These are phyloP conservation scores for Lachnellula subtilissima DNA, from an alignment of 2,329 filamentous ascomycete species.

Conservation along the genomic window DNA sequence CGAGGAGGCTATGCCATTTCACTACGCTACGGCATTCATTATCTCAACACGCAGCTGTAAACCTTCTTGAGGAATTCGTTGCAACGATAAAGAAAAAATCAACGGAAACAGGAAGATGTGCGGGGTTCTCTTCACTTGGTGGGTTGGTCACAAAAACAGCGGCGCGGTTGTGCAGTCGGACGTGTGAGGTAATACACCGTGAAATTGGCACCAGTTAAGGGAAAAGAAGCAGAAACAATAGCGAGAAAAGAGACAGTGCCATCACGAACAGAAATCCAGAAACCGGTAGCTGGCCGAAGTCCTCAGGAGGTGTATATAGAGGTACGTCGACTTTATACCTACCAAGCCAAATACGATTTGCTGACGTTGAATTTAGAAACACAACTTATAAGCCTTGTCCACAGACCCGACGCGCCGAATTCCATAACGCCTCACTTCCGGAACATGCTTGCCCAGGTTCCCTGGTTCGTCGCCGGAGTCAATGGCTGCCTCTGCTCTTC, in stretches of 20 bases:
- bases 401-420: background rate
- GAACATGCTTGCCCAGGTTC: conserved; percentile 5
- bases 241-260: background rate
- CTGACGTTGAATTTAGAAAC: background rate
- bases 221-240: background rate
- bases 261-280: background rate
- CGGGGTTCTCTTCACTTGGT: conserved; percentile 1
- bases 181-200: conserved; percentile 7
- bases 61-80: too few species aligned
- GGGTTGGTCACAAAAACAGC: conserved; percentile 3
- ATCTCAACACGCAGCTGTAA: too few species aligned
- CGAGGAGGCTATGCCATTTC: too few species aligned
- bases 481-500: conserved; percentile 9
- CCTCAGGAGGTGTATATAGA: too few species aligned
- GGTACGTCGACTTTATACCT: too few species aligned
- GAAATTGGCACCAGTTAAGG: conserved; percentile 1
- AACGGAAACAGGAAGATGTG: background rate
- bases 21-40: too few species aligned
- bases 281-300: background rate
- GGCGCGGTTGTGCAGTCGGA: background rate
- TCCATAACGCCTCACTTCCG: background rate
- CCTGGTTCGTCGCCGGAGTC: background rate
- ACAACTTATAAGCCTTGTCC: background rate
- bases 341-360: too few species aligned
- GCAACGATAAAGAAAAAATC: background rate